Conservation (phyloP, 768 basidiomycete genomes). For the Naganishia onofrii region DNA sequence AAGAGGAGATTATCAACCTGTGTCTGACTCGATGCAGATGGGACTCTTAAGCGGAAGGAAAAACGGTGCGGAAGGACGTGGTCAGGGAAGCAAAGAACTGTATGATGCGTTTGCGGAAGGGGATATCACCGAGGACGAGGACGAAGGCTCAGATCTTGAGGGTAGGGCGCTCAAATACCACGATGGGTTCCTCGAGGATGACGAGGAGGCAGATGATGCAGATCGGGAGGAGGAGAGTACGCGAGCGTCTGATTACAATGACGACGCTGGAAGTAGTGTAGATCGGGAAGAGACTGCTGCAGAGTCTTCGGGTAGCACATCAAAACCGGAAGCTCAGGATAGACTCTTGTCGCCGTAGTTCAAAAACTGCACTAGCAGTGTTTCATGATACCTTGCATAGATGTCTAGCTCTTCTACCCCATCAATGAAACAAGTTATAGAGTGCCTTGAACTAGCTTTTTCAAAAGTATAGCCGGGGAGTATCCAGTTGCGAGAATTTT, state of each 20-base stretch:
- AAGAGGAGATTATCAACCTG: conserved; percentile 46
- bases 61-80: not conserved
- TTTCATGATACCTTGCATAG: conserved; percentile 11
- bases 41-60: conserved; percentile 58
- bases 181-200: conserved; percentile 75
- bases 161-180: conserved; percentile 70
- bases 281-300: conserved; percentile 1
- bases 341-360: conserved; percentile 12
- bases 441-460: not conserved
- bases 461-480: not conserved
- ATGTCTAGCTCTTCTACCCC: not conserved
- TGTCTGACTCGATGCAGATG: conserved; percentile 72
- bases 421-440: not conserved
- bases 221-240: not conserved
- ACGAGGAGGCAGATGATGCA: conserved; percentile 25
- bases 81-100: conserved; percentile 68
- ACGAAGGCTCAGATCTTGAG: conserved; percentile 61
- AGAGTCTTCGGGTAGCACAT: not conserved
- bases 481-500: conserved; percentile 6
- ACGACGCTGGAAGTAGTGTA: not conserved
- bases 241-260: not conserved
- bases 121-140: conserved; percentile 62
- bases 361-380: not conserved
- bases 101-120: conserved; percentile 97
- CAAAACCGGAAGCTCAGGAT: conserved; percentile 6